Percentiles rank a stretch among this genome's conserved stretches.
These are phyloP conservation scores for Chlorella variabilis DNA, from an alignment of 163 green algal genomes.

Conservation along the genomic window DNA sequence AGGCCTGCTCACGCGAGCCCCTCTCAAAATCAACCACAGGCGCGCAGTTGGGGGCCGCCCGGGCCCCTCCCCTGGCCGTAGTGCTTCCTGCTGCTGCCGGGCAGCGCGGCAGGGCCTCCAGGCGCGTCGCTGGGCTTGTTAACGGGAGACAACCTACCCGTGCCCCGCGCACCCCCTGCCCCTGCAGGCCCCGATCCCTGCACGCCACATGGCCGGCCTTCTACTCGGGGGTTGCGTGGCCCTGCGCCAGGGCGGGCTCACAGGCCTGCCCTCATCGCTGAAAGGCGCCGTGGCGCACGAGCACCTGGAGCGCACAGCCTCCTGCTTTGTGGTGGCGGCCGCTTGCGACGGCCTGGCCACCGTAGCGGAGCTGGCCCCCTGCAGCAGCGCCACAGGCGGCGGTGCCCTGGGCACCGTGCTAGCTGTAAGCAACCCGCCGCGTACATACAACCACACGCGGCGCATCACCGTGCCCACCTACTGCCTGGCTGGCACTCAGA, in stretches of 20 bases:
- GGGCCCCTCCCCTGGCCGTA: no score
- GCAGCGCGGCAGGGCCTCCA: no score
- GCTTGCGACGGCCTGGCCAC: not conserved
- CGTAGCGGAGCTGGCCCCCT: not conserved
- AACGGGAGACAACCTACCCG: no score
- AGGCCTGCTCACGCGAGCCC: no score
- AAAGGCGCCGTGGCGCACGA: not conserved
- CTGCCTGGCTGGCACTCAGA: conserved; percentile 10
- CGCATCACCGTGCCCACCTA: conserved; percentile 31
- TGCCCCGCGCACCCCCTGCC: not conserved
- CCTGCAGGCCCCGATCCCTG: not conserved
- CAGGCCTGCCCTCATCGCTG: not conserved
- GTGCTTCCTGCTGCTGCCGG: no score
- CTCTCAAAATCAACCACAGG: no score
- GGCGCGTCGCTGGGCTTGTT: no score
- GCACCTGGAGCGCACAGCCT: not conserved
- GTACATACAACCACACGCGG: conserved; percentile 4
- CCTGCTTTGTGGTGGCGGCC: not conserved
- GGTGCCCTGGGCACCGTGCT: not conserved
- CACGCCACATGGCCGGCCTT: not conserved
- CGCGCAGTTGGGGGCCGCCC: no score
- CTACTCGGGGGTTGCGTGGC: not conserved
- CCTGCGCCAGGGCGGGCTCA: not conserved
- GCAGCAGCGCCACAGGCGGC: not conserved
- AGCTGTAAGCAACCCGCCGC: not conserved